Percentiles rank a stretch among this genome's conserved stretches.
These are phyloP conservation scores for Pleurotus platypus DNA, from an alignment of 768 basidiomycete species.

Conservation along the genomic window DNA sequence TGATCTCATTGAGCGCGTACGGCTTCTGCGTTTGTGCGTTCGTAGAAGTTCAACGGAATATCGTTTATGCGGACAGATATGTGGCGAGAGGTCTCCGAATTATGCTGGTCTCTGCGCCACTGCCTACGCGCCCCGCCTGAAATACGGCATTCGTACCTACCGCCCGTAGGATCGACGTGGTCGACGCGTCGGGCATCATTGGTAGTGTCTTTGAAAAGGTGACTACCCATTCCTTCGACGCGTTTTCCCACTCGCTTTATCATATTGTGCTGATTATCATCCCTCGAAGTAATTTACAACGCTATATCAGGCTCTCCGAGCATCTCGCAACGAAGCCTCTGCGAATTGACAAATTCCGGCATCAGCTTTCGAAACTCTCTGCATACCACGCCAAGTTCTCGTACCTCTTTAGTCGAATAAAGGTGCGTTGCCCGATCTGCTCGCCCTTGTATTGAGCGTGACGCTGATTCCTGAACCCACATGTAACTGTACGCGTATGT, in stretches of 20 bases:
- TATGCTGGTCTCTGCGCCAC: not conserved
- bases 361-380: conserved; percentile 15
- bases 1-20: no score
- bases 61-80: not conserved
- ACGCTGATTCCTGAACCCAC: no score
- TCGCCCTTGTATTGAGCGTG: no score
- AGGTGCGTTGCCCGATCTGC: conserved; percentile 7
- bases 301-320: conserved; percentile 18
- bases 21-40: not conserved
- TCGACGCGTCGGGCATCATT: conserved; percentile 9
- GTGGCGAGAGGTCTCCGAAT: not conserved
- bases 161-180: conserved; percentile 15
- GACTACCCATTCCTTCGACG: not conserved
- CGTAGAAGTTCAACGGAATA: not conserved
- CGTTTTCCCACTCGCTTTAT: not conserved
- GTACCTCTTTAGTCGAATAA: conserved; percentile 12
- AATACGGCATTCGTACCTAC: conserved; percentile 5
- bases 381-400: conserved; percentile 18
- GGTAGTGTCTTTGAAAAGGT: conserved; percentile 16
- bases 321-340: conserved; percentile 16
- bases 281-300: conserved; percentile 12
- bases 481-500: not conserved
- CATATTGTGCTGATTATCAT: conserved; percentile 1
- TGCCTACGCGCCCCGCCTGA: conserved; percentile 1
- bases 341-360: conserved; percentile 13